A percentile compares a stretch with the other conserved stretches of the same genome.
Evolutionary conservation across 2,329 filamentous ascomycete genomes (phyloP).

Genomic region (Neobulgaria alba): DNA sequence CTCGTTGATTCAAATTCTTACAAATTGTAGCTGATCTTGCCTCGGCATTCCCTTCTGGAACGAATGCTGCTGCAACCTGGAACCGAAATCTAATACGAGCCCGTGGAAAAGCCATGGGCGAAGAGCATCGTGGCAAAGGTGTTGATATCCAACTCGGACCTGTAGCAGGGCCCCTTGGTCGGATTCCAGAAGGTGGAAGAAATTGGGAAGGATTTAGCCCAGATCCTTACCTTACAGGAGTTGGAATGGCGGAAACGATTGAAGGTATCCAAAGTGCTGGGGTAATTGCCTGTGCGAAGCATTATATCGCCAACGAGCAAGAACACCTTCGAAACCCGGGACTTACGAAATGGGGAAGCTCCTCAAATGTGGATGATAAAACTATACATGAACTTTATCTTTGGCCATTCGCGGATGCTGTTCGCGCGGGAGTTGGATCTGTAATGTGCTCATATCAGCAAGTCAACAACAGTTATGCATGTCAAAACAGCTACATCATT

Average conservation of each 20-base stretch:
- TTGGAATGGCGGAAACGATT: slow-evolving; percentile 45
- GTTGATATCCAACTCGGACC: slow-evolving; percentile 73
- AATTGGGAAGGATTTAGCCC: slow-evolving; percentile 29
- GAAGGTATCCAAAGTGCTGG: slow-evolving; percentile 61
- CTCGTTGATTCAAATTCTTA: too few species aligned
- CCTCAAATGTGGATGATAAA: slow-evolving; percentile 68
- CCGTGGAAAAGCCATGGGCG: slow-evolving; percentile 65
- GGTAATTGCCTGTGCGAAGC: too few species aligned
- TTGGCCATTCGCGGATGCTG: slow-evolving; percentile 80
- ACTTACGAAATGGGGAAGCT: slow-evolving; percentile 27
- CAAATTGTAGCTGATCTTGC: slow-evolving; percentile 46
- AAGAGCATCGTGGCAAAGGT: slow-evolving; percentile 68
- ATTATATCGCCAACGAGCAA: slow-evolving; percentile 73
- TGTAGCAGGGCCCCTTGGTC: slow-evolving; percentile 58
- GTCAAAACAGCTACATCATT: slow-evolving; percentile 67
- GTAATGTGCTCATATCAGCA: slow-evolving; percentile 78
- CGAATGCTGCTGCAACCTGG: slow-evolving; percentile 60
- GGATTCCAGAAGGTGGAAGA: slow-evolving; percentile 51
- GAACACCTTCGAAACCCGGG: slow-evolving; percentile 34
- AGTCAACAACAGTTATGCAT: slow-evolving; percentile 60
- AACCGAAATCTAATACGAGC: slow-evolving; percentile 60
- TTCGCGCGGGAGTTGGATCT: slow-evolving; percentile 66
- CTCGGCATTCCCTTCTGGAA: slow-evolving; percentile 56
- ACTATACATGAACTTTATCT: too few species aligned
- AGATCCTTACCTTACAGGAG: slow-evolving; percentile 46